Percentiles rank a stretch among this genome's conserved stretches.
These are phyloP conservation scores for Gynostemma pentaphyllum DNA, from an alignment of 306 rosid genomes.

Conservation along the genomic window DNA sequence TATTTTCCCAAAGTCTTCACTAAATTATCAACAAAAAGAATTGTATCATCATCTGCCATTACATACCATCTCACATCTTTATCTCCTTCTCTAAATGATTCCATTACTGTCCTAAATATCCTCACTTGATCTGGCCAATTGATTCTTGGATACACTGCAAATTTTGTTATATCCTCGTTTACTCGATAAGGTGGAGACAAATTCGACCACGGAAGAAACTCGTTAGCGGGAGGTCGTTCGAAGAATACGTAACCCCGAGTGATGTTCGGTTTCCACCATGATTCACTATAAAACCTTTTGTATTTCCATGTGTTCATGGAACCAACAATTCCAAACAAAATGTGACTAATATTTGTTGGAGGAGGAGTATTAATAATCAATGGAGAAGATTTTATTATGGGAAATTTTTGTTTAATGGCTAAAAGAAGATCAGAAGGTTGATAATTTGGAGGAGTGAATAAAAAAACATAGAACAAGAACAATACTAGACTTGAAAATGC, in stretches of 20 bases:
- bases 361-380: background rate
- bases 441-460: constrained; percentile 3
- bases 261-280: constrained; percentile 37
- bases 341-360: constrained; percentile 22
- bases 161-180: constrained; percentile 13
- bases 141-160: background rate
- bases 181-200: constrained; percentile 30
- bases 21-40: constrained; percentile 29
- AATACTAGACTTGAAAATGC: constrained; percentile 17
- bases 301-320: constrained; percentile 34
- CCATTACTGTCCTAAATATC: constrained; percentile 21
- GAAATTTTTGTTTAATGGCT: constrained; percentile 16
- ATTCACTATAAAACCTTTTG: constrained; percentile 20
- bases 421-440: constrained; percentile 17
- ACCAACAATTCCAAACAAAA: constrained; percentile 28
- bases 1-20: constrained; percentile 27
- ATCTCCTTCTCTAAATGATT: constrained; percentile 23
- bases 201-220: constrained; percentile 35
- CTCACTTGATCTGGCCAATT: constrained; percentile 10
- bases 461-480: constrained; percentile 15
- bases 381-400: background rate
- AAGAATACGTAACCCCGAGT: constrained; percentile 34
- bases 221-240: constrained; percentile 20
- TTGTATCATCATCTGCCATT: constrained; percentile 37
- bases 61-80: constrained; percentile 36